Evolutionary conservation across 2,329 filamentous ascomycete species (phyloP).

Genomic region (Sporothrix inflata): DNA sequence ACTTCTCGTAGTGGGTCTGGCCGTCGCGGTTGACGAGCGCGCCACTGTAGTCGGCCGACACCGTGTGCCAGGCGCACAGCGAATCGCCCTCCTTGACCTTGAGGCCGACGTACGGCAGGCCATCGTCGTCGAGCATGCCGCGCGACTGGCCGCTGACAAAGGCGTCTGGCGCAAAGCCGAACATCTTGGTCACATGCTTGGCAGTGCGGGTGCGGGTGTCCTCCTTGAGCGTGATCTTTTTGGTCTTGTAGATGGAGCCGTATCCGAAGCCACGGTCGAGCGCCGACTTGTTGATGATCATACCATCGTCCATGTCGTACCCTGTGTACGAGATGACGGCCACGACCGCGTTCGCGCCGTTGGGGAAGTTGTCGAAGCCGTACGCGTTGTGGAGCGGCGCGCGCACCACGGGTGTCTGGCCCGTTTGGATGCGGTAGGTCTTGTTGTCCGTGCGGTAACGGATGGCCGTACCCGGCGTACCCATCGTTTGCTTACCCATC

Average conservation of each 20-base stretch:
- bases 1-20: conserved; percentile 84
- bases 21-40: conserved; percentile 84
- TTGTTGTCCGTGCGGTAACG: conserved; percentile 96
- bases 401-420: conserved; percentile 91
- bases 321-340: conserved; percentile 98
- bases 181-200: conserved; percentile 76
- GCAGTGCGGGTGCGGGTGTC: conserved; percentile 68
- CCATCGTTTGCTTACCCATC: conserved; percentile 99
- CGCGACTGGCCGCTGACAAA: conserved; percentile 72
- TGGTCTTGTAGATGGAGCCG: conserved; percentile 97
- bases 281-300: conserved; percentile 98
- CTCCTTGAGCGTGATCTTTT: conserved; percentile 84
- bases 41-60: conserved; percentile 76
- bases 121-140: conserved; percentile 80
- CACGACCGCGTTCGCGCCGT: conserved; percentile 92
- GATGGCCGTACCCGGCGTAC: conserved; percentile 84
- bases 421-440: conserved; percentile 89
- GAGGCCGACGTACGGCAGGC: conserved; percentile 78
- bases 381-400: conserved; percentile 94
- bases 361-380: conserved; percentile 96
- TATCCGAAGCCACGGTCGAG: conserved; percentile 95
- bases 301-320: conserved; percentile 99
- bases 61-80: conserved; percentile 87
- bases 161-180: conserved; percentile 84
- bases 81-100: conserved; percentile 79